Percentiles rank a stretch among this genome's conserved stretches.
Evolutionary conservation across 2,329 filamentous ascomycete genomes (phyloP).

Genomic region (Apiospora kogelbergensis): DNA sequence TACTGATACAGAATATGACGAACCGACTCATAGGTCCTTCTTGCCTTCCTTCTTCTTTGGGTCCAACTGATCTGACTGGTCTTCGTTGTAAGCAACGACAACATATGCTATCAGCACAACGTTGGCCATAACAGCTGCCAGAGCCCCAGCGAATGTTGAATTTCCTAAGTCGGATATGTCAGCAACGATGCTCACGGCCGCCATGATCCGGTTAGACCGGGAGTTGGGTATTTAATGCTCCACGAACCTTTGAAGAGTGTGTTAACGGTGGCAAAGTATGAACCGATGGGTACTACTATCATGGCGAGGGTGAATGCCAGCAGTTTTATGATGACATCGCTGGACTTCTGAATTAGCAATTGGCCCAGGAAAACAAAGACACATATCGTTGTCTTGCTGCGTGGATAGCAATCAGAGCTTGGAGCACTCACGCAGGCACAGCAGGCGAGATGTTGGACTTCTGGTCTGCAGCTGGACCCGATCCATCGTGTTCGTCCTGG

Average conservation of each 20-base stretch:
- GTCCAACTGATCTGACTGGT: conserved; percentile 54
- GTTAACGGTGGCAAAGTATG: conserved; percentile 81
- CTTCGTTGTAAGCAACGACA: conserved; percentile 87
- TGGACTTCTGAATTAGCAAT: conserved; percentile 30
- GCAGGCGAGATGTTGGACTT: conserved; percentile 78
- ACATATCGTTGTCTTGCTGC: neutral
- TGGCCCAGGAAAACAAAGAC: too few species aligned
- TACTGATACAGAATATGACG: neutral
- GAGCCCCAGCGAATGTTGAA: conserved; percentile 79
- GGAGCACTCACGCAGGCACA: conserved; percentile 68
- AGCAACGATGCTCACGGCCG: neutral
- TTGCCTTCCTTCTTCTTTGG: conserved; percentile 45
- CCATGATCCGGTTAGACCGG: neutral
- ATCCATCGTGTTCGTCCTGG: conserved; percentile 45
- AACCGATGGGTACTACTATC: conserved; percentile 82
- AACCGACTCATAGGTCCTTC: conserved; percentile 36
- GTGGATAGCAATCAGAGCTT: neutral
- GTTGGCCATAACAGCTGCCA: conserved; percentile 88
- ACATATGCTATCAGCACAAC: conserved; percentile 89
- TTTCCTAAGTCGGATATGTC: conserved; percentile 60
- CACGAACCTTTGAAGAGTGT: conserved; percentile 71
- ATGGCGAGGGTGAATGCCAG: conserved; percentile 89
- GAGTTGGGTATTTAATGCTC: neutral
- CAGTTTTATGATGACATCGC: conserved; percentile 86
- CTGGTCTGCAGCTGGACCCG: conserved; percentile 39